Percentiles rank a stretch among this genome's conserved stretches.
phyloP scores from a whole-genome alignment of 768 basidiomycete species.

The Xerocomus spinulosus region DNA sequence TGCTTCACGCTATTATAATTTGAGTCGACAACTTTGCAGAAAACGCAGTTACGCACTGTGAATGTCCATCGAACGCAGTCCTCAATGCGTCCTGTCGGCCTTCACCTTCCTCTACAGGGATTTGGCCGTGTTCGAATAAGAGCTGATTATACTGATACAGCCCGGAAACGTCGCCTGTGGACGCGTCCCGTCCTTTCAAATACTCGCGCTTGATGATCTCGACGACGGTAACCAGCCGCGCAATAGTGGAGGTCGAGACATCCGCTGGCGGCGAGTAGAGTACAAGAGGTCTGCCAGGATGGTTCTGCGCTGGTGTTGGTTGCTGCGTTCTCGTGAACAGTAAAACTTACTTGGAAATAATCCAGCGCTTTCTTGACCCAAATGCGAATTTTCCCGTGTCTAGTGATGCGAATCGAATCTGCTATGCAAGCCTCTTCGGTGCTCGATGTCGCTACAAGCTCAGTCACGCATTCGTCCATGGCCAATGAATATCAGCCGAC shows the following conservation, averaged over 20 bases:
- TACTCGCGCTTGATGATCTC: slow-evolving; percentile 87
- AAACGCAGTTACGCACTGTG: slow-evolving; percentile 44
- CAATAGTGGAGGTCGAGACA: slow-evolving; percentile 38
- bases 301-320: slow-evolving; percentile 34
- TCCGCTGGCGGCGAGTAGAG: slow-evolving; percentile 55
- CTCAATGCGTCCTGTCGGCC: slow-evolving; percentile 23
- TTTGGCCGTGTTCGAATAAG: slow-evolving; percentile 37
- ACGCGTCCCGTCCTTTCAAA: slow-evolving; percentile 46
- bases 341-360: slow-evolving; percentile 45
- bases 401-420: slow-evolving; percentile 49
- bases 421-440: slow-evolving; percentile 6
- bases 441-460: slow-evolving; percentile 1
- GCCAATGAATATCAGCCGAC: not conserved
- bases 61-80: slow-evolving; percentile 51
- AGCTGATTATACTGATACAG: slow-evolving; percentile 78
- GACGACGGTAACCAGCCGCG: slow-evolving; percentile 69
- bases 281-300: slow-evolving; percentile 45
- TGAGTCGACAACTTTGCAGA: not conserved
- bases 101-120: slow-evolving; percentile 33
- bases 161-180: slow-evolving; percentile 43
- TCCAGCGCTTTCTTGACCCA: slow-evolving; percentile 53
- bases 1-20: slow-evolving; percentile 42
- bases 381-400: slow-evolving; percentile 48
- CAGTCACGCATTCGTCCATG: slow-evolving; percentile 15
- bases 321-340: not conserved